Base-by-base conservation (phyloP, 2,329 filamentous ascomycete species). In the Aspergillus persii region DNA sequence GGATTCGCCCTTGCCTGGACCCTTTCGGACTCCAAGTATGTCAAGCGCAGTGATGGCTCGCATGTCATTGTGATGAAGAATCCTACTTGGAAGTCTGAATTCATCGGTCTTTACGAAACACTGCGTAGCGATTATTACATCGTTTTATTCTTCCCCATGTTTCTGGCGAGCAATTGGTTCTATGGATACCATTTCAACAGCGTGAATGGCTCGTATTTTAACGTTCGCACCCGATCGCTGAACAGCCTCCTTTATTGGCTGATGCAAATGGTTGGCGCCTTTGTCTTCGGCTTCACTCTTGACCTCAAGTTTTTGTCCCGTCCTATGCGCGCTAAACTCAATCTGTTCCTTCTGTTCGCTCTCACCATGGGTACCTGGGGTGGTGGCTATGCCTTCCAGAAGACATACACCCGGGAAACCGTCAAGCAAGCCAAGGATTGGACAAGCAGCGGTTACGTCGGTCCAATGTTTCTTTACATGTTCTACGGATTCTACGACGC, bases 401-500 rank as follows among this genome's bases (percentile, higher is more conserved):
- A 78, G 68, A 73, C 77, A 18, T 89, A 89, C 59, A 77, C 79
- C 4, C 84, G 86, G 30, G 75, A 73, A 30, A 66, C 66, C 15
- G 12, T 49, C 18, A 15, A 9, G 27, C 26, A 30, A 23, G 69
- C 72, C 23, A 72, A 70, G 57, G 91, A 95, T 75, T 95, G 89
- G 87, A 82, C 80, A 2, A 81, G 86, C 57, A 76, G 80, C 30
- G 86, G 85, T 56, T 95, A 89, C 71, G 82, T 88, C 59, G 91
- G 89, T 0, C 90, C 90, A 11, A 91, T 96, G 85, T 91, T 96
- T 74, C 78, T 96, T 54, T 96, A 92, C 80, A 91, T 96, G 69
- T 93, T 93, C 76, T 96, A 95, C 73, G 92, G 92, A 46, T 89
- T 95, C 76, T 95, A 88, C 68, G 94, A 97, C 73, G 91, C 93